Percentiles rank a stretch among this genome's conserved stretches.
Evolutionary conservation across 2,329 filamentous ascomycete genomes (phyloP).

Genomic region (Calonectria ilicicola): DNA sequence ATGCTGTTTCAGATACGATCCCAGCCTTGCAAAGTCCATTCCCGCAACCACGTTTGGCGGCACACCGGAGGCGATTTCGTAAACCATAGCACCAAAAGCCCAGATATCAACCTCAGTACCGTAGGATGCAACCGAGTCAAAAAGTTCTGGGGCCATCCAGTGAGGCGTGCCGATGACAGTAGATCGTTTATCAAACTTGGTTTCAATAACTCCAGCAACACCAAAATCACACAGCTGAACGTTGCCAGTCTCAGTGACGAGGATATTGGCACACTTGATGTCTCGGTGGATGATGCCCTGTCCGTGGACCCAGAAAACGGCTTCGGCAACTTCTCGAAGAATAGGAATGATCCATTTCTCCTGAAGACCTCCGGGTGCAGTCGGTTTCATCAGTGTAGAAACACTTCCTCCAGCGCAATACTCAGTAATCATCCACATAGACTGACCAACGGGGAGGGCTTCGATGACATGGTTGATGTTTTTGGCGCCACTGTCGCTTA

Average conservation of each 20-base stretch:
- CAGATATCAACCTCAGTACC: slow-evolving; percentile 84
- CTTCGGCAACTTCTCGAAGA: slow-evolving; percentile 73
- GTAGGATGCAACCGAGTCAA: slow-evolving; percentile 73
- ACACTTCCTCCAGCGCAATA: slow-evolving; percentile 89
- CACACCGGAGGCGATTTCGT: slow-evolving; percentile 82
- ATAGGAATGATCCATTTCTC: slow-evolving; percentile 79
- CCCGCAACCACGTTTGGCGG: slow-evolving; percentile 76
- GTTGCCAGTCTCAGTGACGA: slow-evolving; percentile 80
- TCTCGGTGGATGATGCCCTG: slow-evolving; percentile 78
- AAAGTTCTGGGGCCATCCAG: slow-evolving; percentile 89
- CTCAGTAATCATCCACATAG: slow-evolving; percentile 90
- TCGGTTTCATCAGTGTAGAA: slow-evolving; percentile 78
- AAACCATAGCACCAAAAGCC: slow-evolving; percentile 86
- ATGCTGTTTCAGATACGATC: slow-evolving; percentile 69
- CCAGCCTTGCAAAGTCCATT: slow-evolving; percentile 61
- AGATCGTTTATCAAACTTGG: slow-evolving; percentile 79
- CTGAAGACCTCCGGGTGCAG: slow-evolving; percentile 71
- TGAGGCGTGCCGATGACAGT: slow-evolving; percentile 87
- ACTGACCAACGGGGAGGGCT: slow-evolving; percentile 79
- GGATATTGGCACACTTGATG: slow-evolving; percentile 82
- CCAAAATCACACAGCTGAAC: slow-evolving; percentile 90
- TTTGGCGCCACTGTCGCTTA: slow-evolving; percentile 79
- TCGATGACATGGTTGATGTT: slow-evolving; percentile 88
- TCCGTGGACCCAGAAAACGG: slow-evolving; percentile 75
- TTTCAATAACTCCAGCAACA: slow-evolving; percentile 82